Conservation (phyloP, 805 yeast species). For the Saccharomycopsis babjevae region DNA sequence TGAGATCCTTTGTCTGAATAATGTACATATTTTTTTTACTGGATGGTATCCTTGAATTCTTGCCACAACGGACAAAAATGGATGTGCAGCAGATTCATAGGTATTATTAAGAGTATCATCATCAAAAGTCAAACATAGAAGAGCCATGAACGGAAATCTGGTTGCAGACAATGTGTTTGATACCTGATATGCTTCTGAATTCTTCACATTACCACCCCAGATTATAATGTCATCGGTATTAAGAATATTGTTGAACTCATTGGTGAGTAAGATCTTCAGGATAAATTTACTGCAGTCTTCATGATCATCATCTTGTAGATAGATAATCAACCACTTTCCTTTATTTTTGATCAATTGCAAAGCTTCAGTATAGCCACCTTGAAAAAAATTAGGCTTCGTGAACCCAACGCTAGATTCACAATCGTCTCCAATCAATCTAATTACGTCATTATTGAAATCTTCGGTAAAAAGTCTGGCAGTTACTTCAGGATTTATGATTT, state of each 20-base stretch:
- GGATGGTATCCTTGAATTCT: slow-evolving; percentile 50
- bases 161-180: slow-evolving; percentile 65
- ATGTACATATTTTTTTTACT: slow-evolving; percentile 33
- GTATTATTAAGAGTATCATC: slow-evolving; percentile 46
- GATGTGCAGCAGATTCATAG: slow-evolving; percentile 36
- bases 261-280: slow-evolving; percentile 42
- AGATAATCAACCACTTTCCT: slow-evolving; percentile 62
- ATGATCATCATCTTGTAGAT: slow-evolving; percentile 63
- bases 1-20: slow-evolving; percentile 36
- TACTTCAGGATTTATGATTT: slow-evolving; percentile 40
- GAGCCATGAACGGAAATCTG: slow-evolving; percentile 72
- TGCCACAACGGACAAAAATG: slow-evolving; percentile 51
- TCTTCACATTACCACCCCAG: slow-evolving; percentile 85
- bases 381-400: slow-evolving; percentile 32
- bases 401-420: slow-evolving; percentile 11
- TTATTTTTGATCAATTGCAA: slow-evolving; percentile 58
- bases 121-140: slow-evolving; percentile 56
- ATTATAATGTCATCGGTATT: slow-evolving; percentile 44
- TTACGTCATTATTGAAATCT: slow-evolving; percentile 37
- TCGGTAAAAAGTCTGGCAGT: slow-evolving; percentile 42
- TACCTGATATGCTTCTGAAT: slow-evolving; percentile 75
- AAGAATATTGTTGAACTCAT: slow-evolving; percentile 37
- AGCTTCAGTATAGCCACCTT: slow-evolving; percentile 76
- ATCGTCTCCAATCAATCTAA: slow-evolving; percentile 6
- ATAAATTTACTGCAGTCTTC: slow-evolving; percentile 50